Percentiles rank a stretch among this genome's conserved stretches.
Conservation (phyloP, 176 grass and related monocot species). For the Hordeum vulgare region DNA sequence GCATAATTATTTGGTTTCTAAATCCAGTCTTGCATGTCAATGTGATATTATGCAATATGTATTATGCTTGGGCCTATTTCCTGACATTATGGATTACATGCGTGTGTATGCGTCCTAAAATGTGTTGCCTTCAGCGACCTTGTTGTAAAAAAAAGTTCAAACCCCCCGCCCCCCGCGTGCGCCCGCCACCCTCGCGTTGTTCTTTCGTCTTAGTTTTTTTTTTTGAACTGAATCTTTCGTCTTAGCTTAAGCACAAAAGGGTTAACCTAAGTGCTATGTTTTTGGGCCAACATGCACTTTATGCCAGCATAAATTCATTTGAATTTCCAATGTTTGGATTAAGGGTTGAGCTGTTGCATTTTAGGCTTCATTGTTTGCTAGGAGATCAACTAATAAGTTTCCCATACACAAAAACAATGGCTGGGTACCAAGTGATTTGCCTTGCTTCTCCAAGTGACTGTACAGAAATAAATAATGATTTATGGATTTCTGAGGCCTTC, state of each 20-base stretch:
- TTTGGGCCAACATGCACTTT: neutral
- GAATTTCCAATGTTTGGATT: neutral
- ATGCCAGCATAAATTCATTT: neutral
- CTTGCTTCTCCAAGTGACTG: neutral
- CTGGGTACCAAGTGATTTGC: neutral
- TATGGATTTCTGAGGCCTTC: neutral
- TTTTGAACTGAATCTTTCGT: too few relatives aligned
- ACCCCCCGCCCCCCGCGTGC: too few relatives aligned
- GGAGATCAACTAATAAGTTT: neutral
- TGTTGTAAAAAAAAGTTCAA: neutral
- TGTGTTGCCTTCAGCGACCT: neutral
- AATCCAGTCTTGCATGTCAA: neutral
- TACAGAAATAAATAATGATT: neutral
- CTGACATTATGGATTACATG: neutral
- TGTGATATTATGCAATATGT: neutral
- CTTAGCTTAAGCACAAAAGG: neutral
- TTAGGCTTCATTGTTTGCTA: neutral
- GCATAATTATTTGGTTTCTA: neutral
- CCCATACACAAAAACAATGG: neutral
- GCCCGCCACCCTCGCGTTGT: too few relatives aligned
- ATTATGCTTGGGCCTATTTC: neutral
- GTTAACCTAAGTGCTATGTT: neutral
- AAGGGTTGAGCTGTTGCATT: neutral
- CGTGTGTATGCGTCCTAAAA: neutral
- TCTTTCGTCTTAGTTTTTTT: too few relatives aligned